Evolutionary conservation across 2,329 filamentous ascomycete genomes (phyloP).

Genomic region (Pseudogymnoascus sp.): DNA sequence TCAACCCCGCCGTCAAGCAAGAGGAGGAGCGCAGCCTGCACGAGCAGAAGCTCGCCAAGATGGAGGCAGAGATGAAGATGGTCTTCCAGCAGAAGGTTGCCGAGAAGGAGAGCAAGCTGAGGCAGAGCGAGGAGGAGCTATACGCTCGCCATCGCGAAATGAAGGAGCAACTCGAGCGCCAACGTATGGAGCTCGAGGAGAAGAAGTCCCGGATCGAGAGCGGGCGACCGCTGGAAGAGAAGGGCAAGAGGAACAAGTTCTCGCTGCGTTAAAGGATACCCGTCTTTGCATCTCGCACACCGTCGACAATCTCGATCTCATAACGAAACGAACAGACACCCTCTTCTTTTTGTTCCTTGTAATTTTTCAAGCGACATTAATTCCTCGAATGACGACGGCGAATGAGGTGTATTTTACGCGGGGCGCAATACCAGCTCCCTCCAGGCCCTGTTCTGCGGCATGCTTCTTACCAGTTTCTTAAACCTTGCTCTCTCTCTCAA

Average conservation of each 20-base stretch:
- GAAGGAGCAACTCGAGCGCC: slow-evolving; percentile 98
- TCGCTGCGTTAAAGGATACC: slow-evolving; percentile 73
- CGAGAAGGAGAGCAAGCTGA: slow-evolving; percentile 99
- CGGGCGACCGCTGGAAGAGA: slow-evolving; percentile 91
- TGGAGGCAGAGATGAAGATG: slow-evolving; percentile 99
- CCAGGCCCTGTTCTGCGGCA: slow-evolving; percentile 4
- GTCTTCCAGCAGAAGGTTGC: slow-evolving; percentile 99
- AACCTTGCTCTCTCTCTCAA: background rate
- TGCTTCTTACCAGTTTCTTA: background rate
- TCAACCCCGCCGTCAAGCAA: slow-evolving; percentile 99
- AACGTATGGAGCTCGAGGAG: slow-evolving; percentile 91
- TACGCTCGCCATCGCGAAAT: slow-evolving; percentile 98
- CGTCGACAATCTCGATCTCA: slow-evolving; percentile 3
- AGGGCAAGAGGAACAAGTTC: slow-evolving; percentile 98
- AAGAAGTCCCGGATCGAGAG: slow-evolving; percentile 96
- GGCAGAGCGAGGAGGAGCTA: slow-evolving; percentile 98
- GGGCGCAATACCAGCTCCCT: background rate
- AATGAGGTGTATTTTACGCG: background rate
- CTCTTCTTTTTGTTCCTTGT: slow-evolving; percentile 8
- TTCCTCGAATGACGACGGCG: slow-evolving; percentile 9
- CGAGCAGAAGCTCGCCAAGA: slow-evolving; percentile 99
- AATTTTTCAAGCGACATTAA: slow-evolving; percentile 10
- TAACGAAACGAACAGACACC: slow-evolving; percentile 7
- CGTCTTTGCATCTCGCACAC: background rate
- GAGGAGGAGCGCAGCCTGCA: slow-evolving; percentile 96